phyloP scores from a whole-genome alignment of 441 rosid genomes.

The Geranium incanum region DNA sequence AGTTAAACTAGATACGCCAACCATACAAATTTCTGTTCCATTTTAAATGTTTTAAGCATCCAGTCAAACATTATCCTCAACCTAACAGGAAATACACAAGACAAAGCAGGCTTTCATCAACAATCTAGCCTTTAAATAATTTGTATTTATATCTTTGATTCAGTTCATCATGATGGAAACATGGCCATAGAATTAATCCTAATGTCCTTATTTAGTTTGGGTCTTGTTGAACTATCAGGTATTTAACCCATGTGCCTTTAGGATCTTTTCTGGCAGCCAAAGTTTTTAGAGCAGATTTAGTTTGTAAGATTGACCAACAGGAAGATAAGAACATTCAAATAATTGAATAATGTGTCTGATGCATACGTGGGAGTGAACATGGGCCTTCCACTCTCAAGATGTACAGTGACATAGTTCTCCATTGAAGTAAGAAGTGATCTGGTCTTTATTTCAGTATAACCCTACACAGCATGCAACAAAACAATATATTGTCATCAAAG shows the following conservation, averaged over 20 bases:
- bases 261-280: not conserved
- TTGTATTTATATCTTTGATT: not conserved
- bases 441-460: slow-evolving; percentile 73
- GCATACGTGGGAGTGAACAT: slow-evolving; percentile 68
- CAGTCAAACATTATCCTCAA: not conserved
- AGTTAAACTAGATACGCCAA: not conserved
- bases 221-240: not conserved
- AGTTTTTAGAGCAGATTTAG: not conserved
- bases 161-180: not conserved
- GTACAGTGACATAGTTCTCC: slow-evolving; percentile 76
- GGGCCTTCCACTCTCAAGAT: slow-evolving; percentile 63
- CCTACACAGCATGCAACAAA: slow-evolving; percentile 38
- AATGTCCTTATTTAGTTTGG: not conserved
- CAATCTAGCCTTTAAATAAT: not conserved
- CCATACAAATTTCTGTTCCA: not conserved
- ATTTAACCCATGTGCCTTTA: not conserved
- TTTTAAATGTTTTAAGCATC: not conserved
- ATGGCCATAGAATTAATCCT: not conserved
- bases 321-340: not conserved
- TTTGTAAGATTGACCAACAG: not conserved
- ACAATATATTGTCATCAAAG: not conserved
- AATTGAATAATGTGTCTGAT: slow-evolving; percentile 5
- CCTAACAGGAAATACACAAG: not conserved
- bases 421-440: slow-evolving; percentile 78
- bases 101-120: not conserved